Evolutionary conservation across 352 stramenopile species (phyloP).

Genomic region (Phytophthora pinifolia): DNA sequence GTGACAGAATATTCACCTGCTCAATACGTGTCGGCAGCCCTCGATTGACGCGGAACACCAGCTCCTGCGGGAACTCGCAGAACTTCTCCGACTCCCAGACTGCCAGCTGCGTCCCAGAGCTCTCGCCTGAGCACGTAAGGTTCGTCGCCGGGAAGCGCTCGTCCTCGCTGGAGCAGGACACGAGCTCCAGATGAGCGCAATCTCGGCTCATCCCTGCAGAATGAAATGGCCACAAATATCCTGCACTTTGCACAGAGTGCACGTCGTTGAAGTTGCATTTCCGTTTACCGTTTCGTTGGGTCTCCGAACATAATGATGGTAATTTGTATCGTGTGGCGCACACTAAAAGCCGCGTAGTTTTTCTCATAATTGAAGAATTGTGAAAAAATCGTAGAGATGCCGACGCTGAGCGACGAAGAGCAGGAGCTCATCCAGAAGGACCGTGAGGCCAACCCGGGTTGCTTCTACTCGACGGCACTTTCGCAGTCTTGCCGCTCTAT

Average conservation of each 20-base stretch:
- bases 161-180: constrained; percentile 45
- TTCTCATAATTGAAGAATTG: constrained; percentile 11
- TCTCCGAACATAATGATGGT: constrained; percentile 15
- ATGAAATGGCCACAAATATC: too few relatives aligned
- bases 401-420: constrained; percentile 68
- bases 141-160: constrained; percentile 18
- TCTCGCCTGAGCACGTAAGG: constrained; percentile 1
- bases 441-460: constrained; percentile 68
- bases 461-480: constrained; percentile 80
- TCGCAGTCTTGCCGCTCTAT: constrained; percentile 78
- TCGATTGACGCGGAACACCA: constrained; percentile 50
- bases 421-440: constrained; percentile 75
- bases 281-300: constrained; percentile 9
- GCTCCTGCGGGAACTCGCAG: constrained; percentile 60
- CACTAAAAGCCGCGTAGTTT: too few relatives aligned
- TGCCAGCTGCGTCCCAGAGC: neutral
- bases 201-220: constrained; percentile 7
- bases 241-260: constrained; percentile 7
- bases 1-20: constrained; percentile 35
- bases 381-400: constrained; percentile 31
- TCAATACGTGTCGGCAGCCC: constrained; percentile 16
- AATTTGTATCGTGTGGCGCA: constrained; percentile 10
- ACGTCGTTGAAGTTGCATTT: constrained; percentile 14
- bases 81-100: constrained; percentile 59
- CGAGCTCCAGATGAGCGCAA: constrained; percentile 29